Evolutionary conservation across 805 yeast genomes (phyloP).

Genomic region (Candida methanosorbosa): DNA sequence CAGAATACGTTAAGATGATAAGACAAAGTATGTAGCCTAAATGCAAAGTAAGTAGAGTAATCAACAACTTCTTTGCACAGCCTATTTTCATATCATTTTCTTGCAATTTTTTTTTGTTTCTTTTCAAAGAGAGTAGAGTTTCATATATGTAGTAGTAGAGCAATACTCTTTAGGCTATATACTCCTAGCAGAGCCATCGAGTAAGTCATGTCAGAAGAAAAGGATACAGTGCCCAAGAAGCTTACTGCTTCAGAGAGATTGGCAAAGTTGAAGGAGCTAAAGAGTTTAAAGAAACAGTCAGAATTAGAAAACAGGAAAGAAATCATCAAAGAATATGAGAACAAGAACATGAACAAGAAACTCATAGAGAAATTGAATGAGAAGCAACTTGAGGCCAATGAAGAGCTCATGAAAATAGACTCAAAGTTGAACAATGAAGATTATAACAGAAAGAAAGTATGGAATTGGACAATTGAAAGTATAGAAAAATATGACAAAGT

Average conservation of each 20-base stretch:
- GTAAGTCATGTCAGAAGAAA: too few species aligned
- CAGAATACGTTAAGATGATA: too few species aligned
- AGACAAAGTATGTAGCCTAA: too few species aligned
- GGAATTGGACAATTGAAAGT: conserved; percentile 57
- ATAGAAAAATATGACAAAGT: conserved; percentile 53
- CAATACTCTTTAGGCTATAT: too few species aligned
- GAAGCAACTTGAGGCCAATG: conserved; percentile 27
- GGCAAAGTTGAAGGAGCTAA: conserved; percentile 18
- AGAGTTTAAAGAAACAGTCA: conserved; percentile 20
- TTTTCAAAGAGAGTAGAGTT: too few species aligned
- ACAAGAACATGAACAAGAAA: conserved; percentile 13
- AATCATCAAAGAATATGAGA: conserved; percentile 25
- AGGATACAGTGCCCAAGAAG: too few species aligned
- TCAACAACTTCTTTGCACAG: too few species aligned
- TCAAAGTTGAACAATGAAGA: conserved; percentile 29
- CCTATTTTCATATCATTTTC: too few species aligned
- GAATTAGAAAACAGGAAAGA: conserved; percentile 25
- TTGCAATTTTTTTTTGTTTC: too few species aligned
- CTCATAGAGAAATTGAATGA: conserved; percentile 21
- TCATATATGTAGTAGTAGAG: too few species aligned
- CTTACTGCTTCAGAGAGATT: conserved; percentile 13
- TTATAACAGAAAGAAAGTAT: conserved; percentile 32
- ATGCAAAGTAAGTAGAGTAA: too few species aligned
- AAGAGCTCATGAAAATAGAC: conserved; percentile 29
- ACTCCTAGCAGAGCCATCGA: too few species aligned